Evolutionary conservation across 208 protist genomes (phyloP).

Genomic region (Acanthamoeba castellanii): DNA sequence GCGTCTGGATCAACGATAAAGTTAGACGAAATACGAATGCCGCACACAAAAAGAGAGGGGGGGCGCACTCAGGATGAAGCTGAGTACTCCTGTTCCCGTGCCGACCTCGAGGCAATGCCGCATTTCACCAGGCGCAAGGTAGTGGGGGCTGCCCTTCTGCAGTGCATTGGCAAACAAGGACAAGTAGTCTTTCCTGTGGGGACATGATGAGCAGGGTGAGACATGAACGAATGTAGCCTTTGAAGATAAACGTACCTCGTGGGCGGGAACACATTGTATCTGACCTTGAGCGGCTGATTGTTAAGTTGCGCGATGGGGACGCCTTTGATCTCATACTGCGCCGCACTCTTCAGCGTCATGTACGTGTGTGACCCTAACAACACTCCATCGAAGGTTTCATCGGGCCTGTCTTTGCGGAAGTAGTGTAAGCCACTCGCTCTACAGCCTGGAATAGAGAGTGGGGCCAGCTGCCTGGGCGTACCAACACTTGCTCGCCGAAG

Average conservation of each 20-base stretch:
- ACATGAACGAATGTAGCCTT: background rate
- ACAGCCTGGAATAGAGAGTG: too few relatives aligned
- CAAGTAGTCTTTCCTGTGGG: slow-evolving; percentile 29
- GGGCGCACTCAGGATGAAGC: slow-evolving; percentile 30
- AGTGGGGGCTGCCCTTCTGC: background rate
- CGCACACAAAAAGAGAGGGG: background rate
- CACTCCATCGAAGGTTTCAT: background rate
- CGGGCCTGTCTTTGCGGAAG: background rate
- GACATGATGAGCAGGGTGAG: background rate
- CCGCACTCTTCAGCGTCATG: slow-evolving; percentile 46
- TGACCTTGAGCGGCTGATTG: background rate
- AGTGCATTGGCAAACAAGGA: background rate
- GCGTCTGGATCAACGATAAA: background rate
- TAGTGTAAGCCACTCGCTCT: background rate
- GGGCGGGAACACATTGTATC: slow-evolving; percentile 57
- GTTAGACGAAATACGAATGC: background rate
- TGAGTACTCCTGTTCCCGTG: slow-evolving; percentile 26
- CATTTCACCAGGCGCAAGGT: background rate
- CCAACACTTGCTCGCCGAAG: background rate
- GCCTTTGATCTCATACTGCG: slow-evolving; percentile 59
- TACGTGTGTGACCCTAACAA: slow-evolving; percentile 16
- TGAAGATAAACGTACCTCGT: background rate
- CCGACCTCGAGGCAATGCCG: slow-evolving; percentile 24
- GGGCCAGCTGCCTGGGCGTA: background rate
- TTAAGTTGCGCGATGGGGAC: background rate